phyloP scores from a whole-genome alignment of 768 basidiomycete genomes.

The Boletales sp. region DNA sequence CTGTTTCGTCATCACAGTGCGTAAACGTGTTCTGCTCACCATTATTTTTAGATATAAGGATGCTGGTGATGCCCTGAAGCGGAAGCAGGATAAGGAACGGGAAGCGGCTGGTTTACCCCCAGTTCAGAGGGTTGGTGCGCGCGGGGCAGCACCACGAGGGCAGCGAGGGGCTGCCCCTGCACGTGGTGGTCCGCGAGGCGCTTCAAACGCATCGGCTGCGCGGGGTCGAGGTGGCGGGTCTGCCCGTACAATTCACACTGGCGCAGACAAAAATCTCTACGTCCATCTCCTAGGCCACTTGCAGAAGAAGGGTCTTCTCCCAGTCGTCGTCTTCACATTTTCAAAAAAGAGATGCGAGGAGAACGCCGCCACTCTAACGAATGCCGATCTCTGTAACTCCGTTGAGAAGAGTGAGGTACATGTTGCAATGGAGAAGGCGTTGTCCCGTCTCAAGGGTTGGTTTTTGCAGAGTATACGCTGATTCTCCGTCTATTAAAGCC shows the following conservation, averaged over 20 bases:
- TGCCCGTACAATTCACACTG: conserved; percentile 58
- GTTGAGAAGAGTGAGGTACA: conserved; percentile 98
- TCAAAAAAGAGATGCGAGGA: conserved; percentile 98
- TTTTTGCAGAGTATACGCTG: neutral
- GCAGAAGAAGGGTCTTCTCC: conserved; percentile 81
- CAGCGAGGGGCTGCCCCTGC: conserved; percentile 45
- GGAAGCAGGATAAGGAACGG: conserved; percentile 98
- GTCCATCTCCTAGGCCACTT: conserved; percentile 87
- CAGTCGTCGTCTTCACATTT: conserved; percentile 95
- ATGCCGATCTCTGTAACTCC: conserved; percentile 82
- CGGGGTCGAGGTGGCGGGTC: conserved; percentile 45
- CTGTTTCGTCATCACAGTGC: neutral
- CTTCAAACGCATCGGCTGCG: conserved; percentile 33
- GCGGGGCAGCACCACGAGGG: conserved; percentile 56
- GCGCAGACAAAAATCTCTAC: conserved; percentile 86
- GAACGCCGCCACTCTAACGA: conserved; percentile 85
- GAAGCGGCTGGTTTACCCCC: conserved; percentile 92
- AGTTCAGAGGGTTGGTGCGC: conserved; percentile 78
- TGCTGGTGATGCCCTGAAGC: conserved; percentile 80
- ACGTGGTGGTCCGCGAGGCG: conserved; percentile 54
- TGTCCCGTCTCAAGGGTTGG: conserved; percentile 85
- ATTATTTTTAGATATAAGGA: conserved; percentile 68
- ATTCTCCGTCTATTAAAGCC: conserved; percentile 2
- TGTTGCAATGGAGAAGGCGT: conserved; percentile 86
- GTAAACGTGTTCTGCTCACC: conserved; percentile 1